A percentile compares a stretch with the other conserved stretches of the same genome.
phyloP scores from a whole-genome alignment of 495 filamentous ascomycete genomes.

The Bombardia bombarda region DNA sequence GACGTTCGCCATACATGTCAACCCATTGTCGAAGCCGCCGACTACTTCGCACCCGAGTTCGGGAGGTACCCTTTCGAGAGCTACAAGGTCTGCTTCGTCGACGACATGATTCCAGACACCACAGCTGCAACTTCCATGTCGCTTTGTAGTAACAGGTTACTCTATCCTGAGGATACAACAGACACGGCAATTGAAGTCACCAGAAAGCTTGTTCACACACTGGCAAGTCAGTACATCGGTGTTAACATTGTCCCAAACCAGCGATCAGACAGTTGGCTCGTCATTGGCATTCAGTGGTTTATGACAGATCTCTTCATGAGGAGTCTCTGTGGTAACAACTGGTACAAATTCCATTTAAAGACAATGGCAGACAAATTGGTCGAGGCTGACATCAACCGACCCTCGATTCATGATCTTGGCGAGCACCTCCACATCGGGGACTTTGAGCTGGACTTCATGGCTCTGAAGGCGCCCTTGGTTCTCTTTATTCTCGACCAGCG shows the following conservation, averaged over 20 bases:
- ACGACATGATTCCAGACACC: slow-evolving; percentile 69
- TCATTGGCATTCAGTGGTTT: slow-evolving; percentile 83
- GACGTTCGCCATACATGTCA: slow-evolving; percentile 76
- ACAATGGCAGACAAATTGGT: slow-evolving; percentile 71
- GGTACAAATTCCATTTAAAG: slow-evolving; percentile 88
- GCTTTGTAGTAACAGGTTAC: slow-evolving; percentile 76
- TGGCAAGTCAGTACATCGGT: slow-evolving; percentile 92
- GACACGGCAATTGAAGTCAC: slow-evolving; percentile 75
- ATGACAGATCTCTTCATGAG: slow-evolving; percentile 90
- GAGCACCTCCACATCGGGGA: slow-evolving; percentile 69
- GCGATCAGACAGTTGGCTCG: slow-evolving; percentile 81
- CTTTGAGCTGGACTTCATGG: slow-evolving; percentile 80
- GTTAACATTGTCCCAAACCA: slow-evolving; percentile 78
- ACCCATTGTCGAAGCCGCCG: slow-evolving; percentile 54
- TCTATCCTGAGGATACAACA: slow-evolving; percentile 74
- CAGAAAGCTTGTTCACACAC: slow-evolving; percentile 65
- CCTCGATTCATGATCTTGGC: slow-evolving; percentile 75
- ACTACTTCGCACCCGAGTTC: slow-evolving; percentile 77
- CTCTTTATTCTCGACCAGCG: slow-evolving; percentile 89
- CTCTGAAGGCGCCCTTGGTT: slow-evolving; percentile 83
- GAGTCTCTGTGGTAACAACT: slow-evolving; percentile 84
- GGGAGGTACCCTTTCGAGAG: slow-evolving; percentile 78
- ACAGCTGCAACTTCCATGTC: slow-evolving; percentile 72
- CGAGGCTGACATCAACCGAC: slow-evolving; percentile 71
- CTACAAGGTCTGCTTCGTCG: slow-evolving; percentile 90